A percentile compares a stretch with the other conserved stretches of the same genome.
Evolutionary conservation across 345 rosid genomes (phyloP).

Genomic region (Schrenkiella parvula): DNA sequence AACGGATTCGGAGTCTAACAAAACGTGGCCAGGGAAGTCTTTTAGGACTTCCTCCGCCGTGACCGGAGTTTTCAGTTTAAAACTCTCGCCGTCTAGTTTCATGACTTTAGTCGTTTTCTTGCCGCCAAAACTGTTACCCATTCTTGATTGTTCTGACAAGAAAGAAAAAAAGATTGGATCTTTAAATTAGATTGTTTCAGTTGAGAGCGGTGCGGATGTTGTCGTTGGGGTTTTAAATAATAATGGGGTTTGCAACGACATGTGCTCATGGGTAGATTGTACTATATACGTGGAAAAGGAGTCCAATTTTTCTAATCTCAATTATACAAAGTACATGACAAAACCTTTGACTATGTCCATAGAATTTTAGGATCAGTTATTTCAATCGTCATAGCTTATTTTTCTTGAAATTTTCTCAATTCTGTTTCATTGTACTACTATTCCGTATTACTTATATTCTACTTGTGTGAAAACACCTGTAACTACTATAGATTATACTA

Average conservation of each 20-base stretch:
- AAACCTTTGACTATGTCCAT: neutral
- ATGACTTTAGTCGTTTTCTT: constrained; percentile 67
- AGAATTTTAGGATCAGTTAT: neutral
- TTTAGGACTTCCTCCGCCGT: constrained; percentile 65
- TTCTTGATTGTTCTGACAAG: constrained; percentile 4
- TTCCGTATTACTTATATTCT: neutral
- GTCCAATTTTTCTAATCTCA: neutral
- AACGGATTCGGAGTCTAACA: constrained; percentile 78
- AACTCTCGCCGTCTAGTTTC: constrained; percentile 84
- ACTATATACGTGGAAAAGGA: constrained; percentile 3
- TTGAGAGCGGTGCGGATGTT: constrained; percentile 7
- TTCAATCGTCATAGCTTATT: neutral
- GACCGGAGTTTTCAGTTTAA: constrained; percentile 75
- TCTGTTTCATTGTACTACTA: neutral
- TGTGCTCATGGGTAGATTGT: neutral
- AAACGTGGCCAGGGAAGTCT: constrained; percentile 67
- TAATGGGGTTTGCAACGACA: neutral
- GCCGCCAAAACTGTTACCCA: constrained; percentile 83
- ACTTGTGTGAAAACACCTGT: neutral
- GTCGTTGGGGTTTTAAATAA: constrained; percentile 10
- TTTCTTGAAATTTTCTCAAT: neutral
- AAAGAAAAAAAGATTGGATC: neutral
- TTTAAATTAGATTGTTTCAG: neutral
- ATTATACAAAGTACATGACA: neutral
- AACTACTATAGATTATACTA: neutral